Evolutionary conservation across 2,329 filamentous ascomycete genomes (phyloP).

Genomic region (Apiospora aurea): DNA sequence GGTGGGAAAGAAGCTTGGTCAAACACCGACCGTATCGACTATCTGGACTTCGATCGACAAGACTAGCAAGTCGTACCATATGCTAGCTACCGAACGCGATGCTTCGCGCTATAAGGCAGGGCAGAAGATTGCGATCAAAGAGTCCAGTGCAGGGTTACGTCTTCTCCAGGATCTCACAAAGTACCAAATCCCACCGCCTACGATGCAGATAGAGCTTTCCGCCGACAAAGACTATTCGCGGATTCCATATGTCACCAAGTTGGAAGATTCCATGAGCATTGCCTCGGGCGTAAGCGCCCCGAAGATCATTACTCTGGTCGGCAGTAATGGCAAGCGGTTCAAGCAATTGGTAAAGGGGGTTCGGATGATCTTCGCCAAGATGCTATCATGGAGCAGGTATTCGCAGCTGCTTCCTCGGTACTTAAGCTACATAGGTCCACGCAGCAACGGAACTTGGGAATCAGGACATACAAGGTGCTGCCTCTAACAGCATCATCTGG

Average conservation of each 20-base stretch:
- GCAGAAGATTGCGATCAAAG: slow-evolving; percentile 65
- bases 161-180: slow-evolving; percentile 69
- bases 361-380: slow-evolving; percentile 97
- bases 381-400: slow-evolving; percentile 99
- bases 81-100: slow-evolving; percentile 70
- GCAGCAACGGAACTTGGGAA: slow-evolving; percentile 85
- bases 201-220: slow-evolving; percentile 81
- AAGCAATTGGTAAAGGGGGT: slow-evolving; percentile 96
- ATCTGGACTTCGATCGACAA: slow-evolving; percentile 78
- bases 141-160: slow-evolving; percentile 66
- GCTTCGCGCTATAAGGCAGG: slow-evolving; percentile 72
- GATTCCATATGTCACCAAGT: slow-evolving; percentile 75
- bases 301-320: slow-evolving; percentile 87
- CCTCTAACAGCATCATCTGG: slow-evolving; percentile 85
- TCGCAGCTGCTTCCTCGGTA: slow-evolving; percentile 91
- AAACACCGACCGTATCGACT: slow-evolving; percentile 54
- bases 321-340: slow-evolving; percentile 78
- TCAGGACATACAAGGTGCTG: slow-evolving; percentile 96
- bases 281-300: slow-evolving; percentile 91
- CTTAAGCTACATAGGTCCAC: slow-evolving; percentile 86
- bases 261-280: slow-evolving; percentile 80
- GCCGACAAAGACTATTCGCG: slow-evolving; percentile 76
- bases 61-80: slow-evolving; percentile 72
- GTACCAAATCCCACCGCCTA: slow-evolving; percentile 83
- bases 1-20: slow-evolving; percentile 68